A percentile compares a stretch with the other conserved stretches of the same genome.
phyloP scores from a whole-genome alignment of 352 stramenopile genomes.

The Pythium pyrilobum region DNA sequence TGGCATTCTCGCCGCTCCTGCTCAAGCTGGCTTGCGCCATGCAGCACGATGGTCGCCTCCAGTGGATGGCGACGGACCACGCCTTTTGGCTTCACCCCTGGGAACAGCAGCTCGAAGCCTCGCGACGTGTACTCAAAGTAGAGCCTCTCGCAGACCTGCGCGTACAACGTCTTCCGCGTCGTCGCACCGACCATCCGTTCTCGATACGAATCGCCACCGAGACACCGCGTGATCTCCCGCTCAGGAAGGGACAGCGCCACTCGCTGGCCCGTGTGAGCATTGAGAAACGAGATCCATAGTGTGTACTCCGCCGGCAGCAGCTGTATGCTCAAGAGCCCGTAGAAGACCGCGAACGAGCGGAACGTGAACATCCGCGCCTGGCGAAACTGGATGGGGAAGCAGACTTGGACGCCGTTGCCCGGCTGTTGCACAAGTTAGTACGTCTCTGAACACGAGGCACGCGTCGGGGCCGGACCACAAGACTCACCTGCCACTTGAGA shows the following conservation, averaged over 20 bases:
- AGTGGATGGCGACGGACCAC: slow-evolving; percentile 22
- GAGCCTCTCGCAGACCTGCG: slow-evolving; percentile 27
- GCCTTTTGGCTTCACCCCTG: slow-evolving; percentile 28
- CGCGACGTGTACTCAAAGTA: slow-evolving; percentile 41
- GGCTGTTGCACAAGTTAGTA: background rate
- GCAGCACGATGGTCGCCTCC: slow-evolving; percentile 15
- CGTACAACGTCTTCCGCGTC: slow-evolving; percentile 14
- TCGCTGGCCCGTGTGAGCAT: slow-evolving; percentile 6
- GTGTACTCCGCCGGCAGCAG: slow-evolving; percentile 21
- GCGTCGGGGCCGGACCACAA: background rate
- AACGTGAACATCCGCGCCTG: slow-evolving; percentile 28
- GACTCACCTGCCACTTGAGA: slow-evolving; percentile 24
- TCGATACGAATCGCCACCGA: slow-evolving; percentile 8
- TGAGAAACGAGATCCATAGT: slow-evolving; percentile 22
- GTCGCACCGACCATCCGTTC: slow-evolving; percentile 6
- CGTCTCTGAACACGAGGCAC: background rate
- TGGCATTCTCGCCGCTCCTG: slow-evolving; percentile 6
- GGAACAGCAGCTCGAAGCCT: slow-evolving; percentile 39
- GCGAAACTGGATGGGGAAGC: slow-evolving; percentile 29
- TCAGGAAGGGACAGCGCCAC: slow-evolving; percentile 10
- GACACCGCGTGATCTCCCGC: slow-evolving; percentile 7
- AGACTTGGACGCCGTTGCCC: slow-evolving; percentile 7
- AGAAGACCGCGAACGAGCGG: slow-evolving; percentile 28
- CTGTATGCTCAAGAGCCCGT: slow-evolving; percentile 24
- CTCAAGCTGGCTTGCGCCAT: slow-evolving; percentile 1